Evolutionary conservation across 768 basidiomycete genomes (phyloP).

Genomic region (Ramaria rubella): DNA sequence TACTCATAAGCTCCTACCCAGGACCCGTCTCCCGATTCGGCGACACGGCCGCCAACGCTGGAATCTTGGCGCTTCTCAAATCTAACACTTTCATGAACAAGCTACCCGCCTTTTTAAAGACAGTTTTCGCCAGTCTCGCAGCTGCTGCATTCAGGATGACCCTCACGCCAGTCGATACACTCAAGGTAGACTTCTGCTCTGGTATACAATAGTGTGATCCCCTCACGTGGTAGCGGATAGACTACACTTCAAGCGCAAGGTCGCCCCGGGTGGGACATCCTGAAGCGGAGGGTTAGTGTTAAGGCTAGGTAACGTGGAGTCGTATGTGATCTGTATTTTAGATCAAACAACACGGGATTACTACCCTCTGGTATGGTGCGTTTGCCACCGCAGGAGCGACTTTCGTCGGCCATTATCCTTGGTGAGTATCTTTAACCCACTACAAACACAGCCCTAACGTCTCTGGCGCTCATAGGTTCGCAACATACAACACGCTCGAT

Average conservation of each 20-base stretch:
- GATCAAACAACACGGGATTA: slow-evolving; percentile 71
- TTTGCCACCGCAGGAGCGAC: slow-evolving; percentile 89
- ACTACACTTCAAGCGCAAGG: slow-evolving; percentile 95
- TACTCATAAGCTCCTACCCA: slow-evolving; percentile 18
- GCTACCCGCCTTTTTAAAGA: slow-evolving; percentile 63
- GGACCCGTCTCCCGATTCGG: slow-evolving; percentile 62
- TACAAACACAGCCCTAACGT: background rate
- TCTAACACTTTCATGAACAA: slow-evolving; percentile 65
- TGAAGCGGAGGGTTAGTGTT: slow-evolving; percentile 53
- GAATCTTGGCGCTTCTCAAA: slow-evolving; percentile 78
- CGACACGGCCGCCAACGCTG: slow-evolving; percentile 91
- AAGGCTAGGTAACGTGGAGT: background rate
- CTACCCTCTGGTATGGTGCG: slow-evolving; percentile 84
- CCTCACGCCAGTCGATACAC: slow-evolving; percentile 87
- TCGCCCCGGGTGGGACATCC: slow-evolving; percentile 53
- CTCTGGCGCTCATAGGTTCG: slow-evolving; percentile 61
- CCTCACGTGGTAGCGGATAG: slow-evolving; percentile 12
- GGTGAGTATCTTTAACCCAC: slow-evolving; percentile 34
- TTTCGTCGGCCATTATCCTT: slow-evolving; percentile 85
- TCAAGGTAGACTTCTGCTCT: slow-evolving; percentile 41
- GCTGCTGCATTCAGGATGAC: slow-evolving; percentile 86
- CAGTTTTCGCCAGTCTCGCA: slow-evolving; percentile 67
- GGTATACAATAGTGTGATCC: background rate
- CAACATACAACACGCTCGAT: slow-evolving; percentile 77
- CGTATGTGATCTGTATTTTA: slow-evolving; percentile 19